These are phyloP conservation scores for Globisporangium yorkense DNA, from an alignment of 352 stramenopile genomes.

Conservation along the genomic window DNA sequence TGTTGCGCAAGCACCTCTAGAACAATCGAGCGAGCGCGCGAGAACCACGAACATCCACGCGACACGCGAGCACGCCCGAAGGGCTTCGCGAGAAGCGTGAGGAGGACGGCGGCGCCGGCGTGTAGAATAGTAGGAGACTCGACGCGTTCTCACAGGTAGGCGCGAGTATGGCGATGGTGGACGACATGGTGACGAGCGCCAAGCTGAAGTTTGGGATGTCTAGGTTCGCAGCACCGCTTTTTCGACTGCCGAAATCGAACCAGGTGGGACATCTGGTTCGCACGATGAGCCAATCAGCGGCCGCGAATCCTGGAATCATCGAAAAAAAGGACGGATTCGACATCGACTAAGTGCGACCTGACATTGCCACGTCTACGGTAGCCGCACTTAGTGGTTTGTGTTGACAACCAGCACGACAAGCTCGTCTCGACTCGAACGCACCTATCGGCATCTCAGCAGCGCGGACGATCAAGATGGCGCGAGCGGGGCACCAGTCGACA, in stretches of 20 bases:
- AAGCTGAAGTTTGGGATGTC: not conserved
- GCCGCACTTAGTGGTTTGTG: not conserved
- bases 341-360: not conserved
- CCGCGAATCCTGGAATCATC: not conserved
- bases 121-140: not conserved
- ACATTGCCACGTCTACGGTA: conserved; percentile 2
- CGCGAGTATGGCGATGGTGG: not conserved
- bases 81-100: too few species aligned
- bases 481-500: too few species aligned
- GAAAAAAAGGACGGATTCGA: not conserved
- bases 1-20: not conserved
- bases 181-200: not conserved
- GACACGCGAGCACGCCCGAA: not conserved
- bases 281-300: not conserved
- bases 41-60: not conserved
- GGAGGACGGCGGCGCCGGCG: too few species aligned
- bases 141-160: not conserved
- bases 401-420: too few species aligned
- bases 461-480: too few species aligned
- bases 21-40: not conserved
- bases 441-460: too few species aligned
- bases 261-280: not conserved
- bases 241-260: conserved; percentile 2
- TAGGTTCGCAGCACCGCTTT: conserved; percentile 1
- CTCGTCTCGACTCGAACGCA: too few species aligned